Evolutionary conservation across 1,284 basidiomycete genomes (phyloP).

Genomic region (Trametes sp.): DNA sequence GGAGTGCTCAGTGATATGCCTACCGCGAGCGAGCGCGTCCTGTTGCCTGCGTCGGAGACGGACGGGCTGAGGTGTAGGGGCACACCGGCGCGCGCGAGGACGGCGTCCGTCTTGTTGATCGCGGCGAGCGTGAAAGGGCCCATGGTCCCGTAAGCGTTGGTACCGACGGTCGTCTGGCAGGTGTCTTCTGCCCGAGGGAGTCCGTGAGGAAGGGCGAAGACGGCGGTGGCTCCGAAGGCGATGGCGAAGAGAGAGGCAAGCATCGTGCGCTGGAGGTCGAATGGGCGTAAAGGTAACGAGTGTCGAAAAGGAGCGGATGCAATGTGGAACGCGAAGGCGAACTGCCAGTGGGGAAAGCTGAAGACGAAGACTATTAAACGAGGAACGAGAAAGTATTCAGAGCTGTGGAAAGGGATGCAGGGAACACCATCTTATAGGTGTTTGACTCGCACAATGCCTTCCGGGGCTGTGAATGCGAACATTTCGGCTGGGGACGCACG

Average conservation of each 20-base stretch:
- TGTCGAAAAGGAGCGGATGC: neutral
- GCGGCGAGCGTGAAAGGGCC: slow-evolving; percentile 18
- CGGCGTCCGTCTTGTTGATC: slow-evolving; percentile 11
- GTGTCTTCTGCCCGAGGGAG: neutral
- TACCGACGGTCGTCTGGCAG: neutral
- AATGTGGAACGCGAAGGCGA: neutral
- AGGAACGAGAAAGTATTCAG: no score
- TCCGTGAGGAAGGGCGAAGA: neutral
- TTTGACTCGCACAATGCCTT: no score
- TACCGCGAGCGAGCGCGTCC: slow-evolving; percentile 10
- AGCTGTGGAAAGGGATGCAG: no score
- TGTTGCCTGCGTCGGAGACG: neutral
- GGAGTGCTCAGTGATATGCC: neutral
- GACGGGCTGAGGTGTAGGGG: slow-evolving; percentile 14
- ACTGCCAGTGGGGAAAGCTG: neutral
- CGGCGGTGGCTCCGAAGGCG: slow-evolving; percentile 2
- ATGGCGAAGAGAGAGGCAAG: neutral
- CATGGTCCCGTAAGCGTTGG: neutral
- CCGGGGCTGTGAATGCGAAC: no score
- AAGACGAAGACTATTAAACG: no score
- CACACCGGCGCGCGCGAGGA: neutral
- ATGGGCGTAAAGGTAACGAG: neutral
- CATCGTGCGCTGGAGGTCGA: neutral
- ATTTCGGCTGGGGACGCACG: no score
- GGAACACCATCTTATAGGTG: no score